Conservation (phyloP, 768 basidiomycete species). For the Boletus patriciae region DNA sequence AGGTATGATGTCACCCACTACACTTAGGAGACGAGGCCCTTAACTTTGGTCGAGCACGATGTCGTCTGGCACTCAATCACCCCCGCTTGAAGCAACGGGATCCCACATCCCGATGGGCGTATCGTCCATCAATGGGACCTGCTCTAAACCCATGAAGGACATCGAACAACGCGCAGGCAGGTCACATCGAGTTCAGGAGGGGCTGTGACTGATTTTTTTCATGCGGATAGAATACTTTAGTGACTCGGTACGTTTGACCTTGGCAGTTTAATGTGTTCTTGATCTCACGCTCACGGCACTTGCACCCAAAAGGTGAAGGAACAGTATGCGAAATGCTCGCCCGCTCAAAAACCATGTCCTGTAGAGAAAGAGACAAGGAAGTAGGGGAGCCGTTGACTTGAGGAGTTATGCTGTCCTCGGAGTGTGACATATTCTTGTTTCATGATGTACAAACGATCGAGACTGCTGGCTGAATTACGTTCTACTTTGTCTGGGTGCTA, state of each 20-base stretch:
- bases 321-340: conserved; percentile 12
- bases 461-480: not conserved
- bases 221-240: conserved; percentile 28
- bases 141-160: conserved; percentile 41
- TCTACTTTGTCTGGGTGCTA: conserved; percentile 13
- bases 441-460: conserved; percentile 6
- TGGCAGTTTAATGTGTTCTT: not conserved
- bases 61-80: conserved; percentile 51
- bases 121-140: conserved; percentile 41
- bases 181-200: not conserved
- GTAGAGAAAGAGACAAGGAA: conserved; percentile 5
- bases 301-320: conserved; percentile 21
- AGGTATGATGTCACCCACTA: conserved; percentile 28
- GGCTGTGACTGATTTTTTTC: not conserved
- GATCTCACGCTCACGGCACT: not conserved
- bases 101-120: conserved; percentile 50
- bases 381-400: not conserved
- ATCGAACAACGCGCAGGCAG: conserved; percentile 47
- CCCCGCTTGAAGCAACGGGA: conserved; percentile 51
- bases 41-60: conserved; percentile 4
- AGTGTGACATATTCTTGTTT: not conserved
- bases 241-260: conserved; percentile 22
- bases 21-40: not conserved
- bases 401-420: not conserved
- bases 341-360: conserved; percentile 12